Evolutionary conservation across 768 basidiomycete species (phyloP), one percentile per base, ranked within the genome.

Genomic region (Lyophyllum decastes): DNA sequence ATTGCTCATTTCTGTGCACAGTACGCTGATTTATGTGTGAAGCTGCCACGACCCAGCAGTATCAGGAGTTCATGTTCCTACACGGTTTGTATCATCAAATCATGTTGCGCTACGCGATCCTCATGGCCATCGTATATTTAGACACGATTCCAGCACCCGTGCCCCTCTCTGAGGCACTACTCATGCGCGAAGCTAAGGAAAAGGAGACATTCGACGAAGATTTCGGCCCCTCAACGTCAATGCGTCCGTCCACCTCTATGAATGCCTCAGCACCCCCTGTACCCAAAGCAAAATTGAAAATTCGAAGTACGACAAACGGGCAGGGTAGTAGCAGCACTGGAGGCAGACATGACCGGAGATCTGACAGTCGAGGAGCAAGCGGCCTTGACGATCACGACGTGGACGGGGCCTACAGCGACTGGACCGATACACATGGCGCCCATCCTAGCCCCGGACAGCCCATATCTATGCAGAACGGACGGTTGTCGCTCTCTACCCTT

Each of bases 1-100:
- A 19, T 43, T 38, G 30, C 55, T 35, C 21, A 45, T 26, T 35
- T 33, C 26, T 25, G 24, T 24, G 46, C 43, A 26, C 44, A 24
- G 40, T 11, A 19, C 54, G 53, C 59, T 54, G 46, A 63, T 57
- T 49, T 52, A 10, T 41, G 55, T 24, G 34, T 46, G 26, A 55
- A 90, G 89, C 87, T 33, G 74, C 75, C 35, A 81, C 86, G 7
- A 81, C 82, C 2, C 77, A 80, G 52, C 82, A 83, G 63, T 84
- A 85, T 61, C 83, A 85, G 67, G 86, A 89, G 64, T 87, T 89
- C 61, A 82, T 81, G 78, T 89, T 90, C 62, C 81, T 91, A n/a
- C 73, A 77, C 72, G 89, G 89, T 86, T 61, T 49, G 70, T 41
- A 35, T 30, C 17, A 17, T 19, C 22, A 41, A 12, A 21, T 26